A percentile compares a stretch with the other conserved stretches of the same genome.
Evolutionary conservation across 1,139 yeast genomes (phyloP).

Genomic region (Pichia sp.): DNA sequence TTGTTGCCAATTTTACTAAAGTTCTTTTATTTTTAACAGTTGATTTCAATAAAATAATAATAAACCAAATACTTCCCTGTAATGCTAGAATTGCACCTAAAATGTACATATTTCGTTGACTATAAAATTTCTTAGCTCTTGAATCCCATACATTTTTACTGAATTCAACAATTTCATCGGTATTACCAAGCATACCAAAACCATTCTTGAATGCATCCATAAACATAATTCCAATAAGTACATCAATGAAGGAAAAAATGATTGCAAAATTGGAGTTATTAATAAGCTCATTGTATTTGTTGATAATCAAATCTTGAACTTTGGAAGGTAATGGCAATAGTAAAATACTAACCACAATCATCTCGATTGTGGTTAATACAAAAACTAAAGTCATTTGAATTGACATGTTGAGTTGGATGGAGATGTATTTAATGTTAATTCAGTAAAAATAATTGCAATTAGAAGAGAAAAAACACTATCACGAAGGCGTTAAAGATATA

Average conservation of each 20-base stretch:
- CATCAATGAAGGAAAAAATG: slow-evolving; percentile 40
- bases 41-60: slow-evolving; percentile 49
- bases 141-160: slow-evolving; percentile 24
- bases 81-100: slow-evolving; percentile 66
- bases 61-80: slow-evolving; percentile 52
- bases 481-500: no score
- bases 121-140: slow-evolving; percentile 44
- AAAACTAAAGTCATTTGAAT: slow-evolving; percentile 28
- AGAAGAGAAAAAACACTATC: no score
- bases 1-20: slow-evolving; percentile 28
- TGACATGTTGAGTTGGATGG: slow-evolving; percentile 21
- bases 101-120: slow-evolving; percentile 66
- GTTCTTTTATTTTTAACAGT: slow-evolving; percentile 51
- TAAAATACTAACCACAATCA: slow-evolving; percentile 46
- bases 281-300: slow-evolving; percentile 33
- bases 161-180: slow-evolving; percentile 13
- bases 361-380: slow-evolving; percentile 40
- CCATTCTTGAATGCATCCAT: slow-evolving; percentile 46
- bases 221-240: slow-evolving; percentile 40
- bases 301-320: slow-evolving; percentile 44
- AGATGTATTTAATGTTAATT: background rate
- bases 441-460: background rate
- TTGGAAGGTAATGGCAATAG: slow-evolving; percentile 59
- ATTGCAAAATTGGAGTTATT: slow-evolving; percentile 43
- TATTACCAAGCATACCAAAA: slow-evolving; percentile 9